Percentiles rank a stretch among this genome's conserved stretches.
Conservation (phyloP, 495 filamentous ascomycete genomes). For the Saxispiralis lemnorum region DNA sequence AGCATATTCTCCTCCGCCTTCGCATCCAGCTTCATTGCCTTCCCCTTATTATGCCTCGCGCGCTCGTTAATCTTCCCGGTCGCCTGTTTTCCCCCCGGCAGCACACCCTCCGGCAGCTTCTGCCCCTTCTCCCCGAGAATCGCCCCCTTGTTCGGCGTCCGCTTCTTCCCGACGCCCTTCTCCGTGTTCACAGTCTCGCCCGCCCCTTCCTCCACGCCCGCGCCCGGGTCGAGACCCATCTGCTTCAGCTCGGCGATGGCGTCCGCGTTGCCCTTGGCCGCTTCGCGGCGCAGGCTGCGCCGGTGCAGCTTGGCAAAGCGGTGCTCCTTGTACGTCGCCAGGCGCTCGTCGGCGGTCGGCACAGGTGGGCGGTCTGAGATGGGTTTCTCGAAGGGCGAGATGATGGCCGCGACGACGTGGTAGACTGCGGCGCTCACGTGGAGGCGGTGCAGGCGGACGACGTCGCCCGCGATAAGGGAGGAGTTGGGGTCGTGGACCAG, state of each 20-base stretch:
- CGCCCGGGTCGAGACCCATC: constrained; percentile 12
- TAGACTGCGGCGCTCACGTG: constrained; percentile 47
- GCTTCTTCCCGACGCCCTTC: constrained; percentile 2
- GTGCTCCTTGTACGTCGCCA: constrained; percentile 31
- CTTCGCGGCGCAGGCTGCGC: constrained; percentile 2
- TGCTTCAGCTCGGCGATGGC: constrained; percentile 5
- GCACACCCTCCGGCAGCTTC: constrained; percentile 15
- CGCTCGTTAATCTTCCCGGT: constrained; percentile 12
- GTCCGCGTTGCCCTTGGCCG: constrained; percentile 5
- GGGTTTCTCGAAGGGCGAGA: constrained; percentile 50
- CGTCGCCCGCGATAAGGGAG: constrained; percentile 58
- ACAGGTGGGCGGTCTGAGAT: constrained; percentile 47
- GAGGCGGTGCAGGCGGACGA: constrained; percentile 44
- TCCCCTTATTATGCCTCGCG: constrained; percentile 16
- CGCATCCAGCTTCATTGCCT: constrained; percentile 11
- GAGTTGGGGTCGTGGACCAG: constrained; percentile 61
- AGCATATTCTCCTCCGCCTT: constrained; percentile 9
- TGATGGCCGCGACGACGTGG: constrained; percentile 61
- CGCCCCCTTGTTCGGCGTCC: constrained; percentile 6
- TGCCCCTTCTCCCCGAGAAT: constrained; percentile 13
- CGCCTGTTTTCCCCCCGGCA: constrained; percentile 16
- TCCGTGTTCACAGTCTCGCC: constrained; percentile 8
- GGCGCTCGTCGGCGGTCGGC: constrained; percentile 42
- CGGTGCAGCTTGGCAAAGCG: constrained; percentile 21
- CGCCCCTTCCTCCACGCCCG: constrained; percentile 7